A percentile compares a stretch with the other conserved stretches of the same genome.
phyloP scores from a whole-genome alignment of 768 basidiomycete genomes.

The Lentinus tigrinus region DNA sequence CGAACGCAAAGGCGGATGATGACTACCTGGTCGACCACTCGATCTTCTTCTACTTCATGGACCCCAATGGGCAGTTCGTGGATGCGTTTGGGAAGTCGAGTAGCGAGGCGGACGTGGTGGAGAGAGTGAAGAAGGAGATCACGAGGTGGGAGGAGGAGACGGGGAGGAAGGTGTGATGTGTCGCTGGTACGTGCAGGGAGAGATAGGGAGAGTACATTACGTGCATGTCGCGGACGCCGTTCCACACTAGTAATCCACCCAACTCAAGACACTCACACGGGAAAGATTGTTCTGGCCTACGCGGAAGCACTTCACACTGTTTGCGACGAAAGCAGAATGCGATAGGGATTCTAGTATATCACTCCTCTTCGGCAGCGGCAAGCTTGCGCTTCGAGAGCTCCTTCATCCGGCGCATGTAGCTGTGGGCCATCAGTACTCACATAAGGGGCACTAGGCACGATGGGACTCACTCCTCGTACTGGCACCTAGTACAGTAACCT shows the following conservation, averaged over 20 bases:
- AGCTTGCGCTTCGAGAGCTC: conserved; percentile 71
- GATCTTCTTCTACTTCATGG: conserved; percentile 98
- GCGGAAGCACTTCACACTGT: background rate
- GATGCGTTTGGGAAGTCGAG: conserved; percentile 93
- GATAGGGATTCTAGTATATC: conserved; percentile 4
- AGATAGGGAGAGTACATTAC: background rate
- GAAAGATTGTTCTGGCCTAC: no score
- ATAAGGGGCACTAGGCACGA: background rate
- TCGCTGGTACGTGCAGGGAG: background rate
- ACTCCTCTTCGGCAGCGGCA: conserved; percentile 37
- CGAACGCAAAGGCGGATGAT: conserved; percentile 79
- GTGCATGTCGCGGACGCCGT: background rate
- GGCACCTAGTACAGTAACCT: conserved; percentile 56
- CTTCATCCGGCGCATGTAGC: conserved; percentile 89
- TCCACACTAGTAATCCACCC: no score
- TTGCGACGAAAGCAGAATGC: conserved; percentile 2
- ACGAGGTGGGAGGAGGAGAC: conserved; percentile 38
- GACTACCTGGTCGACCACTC: conserved; percentile 98
- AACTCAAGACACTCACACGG: no score
- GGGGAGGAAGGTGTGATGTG: conserved; percentile 33
- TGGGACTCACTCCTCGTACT: conserved; percentile 81
- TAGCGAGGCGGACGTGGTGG: conserved; percentile 64
- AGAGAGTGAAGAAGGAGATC: conserved; percentile 56
- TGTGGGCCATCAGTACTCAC: conserved; percentile 30
- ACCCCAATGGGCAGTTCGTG: conserved; percentile 89